These are phyloP conservation scores for Gentiana macrophylla DNA, from an alignment of 257 asterid species.

Conservation along the genomic window DNA sequence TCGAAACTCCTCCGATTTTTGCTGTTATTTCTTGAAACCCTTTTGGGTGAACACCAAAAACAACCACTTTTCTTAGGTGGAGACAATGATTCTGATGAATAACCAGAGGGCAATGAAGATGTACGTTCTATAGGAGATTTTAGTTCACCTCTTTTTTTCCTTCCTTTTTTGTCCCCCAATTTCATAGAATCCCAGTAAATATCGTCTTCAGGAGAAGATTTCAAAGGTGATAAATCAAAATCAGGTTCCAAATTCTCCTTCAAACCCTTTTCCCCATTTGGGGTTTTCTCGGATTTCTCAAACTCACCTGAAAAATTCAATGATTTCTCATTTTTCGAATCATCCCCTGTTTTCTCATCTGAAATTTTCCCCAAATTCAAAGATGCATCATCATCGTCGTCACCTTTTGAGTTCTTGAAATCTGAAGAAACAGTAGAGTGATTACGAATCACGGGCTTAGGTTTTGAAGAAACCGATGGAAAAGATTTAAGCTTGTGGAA, in stretches of 20 bases:
- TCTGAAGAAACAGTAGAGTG: constrained; percentile 7
- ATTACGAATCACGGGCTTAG: constrained; percentile 16
- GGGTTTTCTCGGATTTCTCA: background rate
- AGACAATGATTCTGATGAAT: constrained; percentile 36
- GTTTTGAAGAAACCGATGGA: constrained; percentile 39
- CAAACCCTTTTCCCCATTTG: constrained; percentile 5
- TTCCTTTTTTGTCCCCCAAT: constrained; percentile 18
- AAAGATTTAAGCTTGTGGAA: constrained; percentile 76
- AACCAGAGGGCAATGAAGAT: constrained; percentile 27
- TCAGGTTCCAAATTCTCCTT: constrained; percentile 6
- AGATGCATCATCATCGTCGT: constrained; percentile 11
- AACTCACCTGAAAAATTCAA: background rate
- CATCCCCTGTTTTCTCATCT: constrained; percentile 2
- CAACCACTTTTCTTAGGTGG: constrained; percentile 70
- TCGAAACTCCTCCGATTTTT: constrained; percentile 27
- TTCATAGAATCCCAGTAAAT: constrained; percentile 13
- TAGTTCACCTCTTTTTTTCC: constrained; percentile 10
- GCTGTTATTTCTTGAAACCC: constrained; percentile 34
- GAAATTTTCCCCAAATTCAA: constrained; percentile 15
- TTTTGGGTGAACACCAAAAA: constrained; percentile 72
- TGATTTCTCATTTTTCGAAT: background rate
- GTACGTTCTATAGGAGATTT: constrained; percentile 12
- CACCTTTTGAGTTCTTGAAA: constrained; percentile 9
- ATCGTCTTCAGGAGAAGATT: constrained; percentile 9
- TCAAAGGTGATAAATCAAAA: background rate